Evolutionary conservation across 225 moss, liverwort and hornwort genomes (phyloP), one percentile per base, ranked within the genome.

Genomic region (Sphagnum tenellum): DNA sequence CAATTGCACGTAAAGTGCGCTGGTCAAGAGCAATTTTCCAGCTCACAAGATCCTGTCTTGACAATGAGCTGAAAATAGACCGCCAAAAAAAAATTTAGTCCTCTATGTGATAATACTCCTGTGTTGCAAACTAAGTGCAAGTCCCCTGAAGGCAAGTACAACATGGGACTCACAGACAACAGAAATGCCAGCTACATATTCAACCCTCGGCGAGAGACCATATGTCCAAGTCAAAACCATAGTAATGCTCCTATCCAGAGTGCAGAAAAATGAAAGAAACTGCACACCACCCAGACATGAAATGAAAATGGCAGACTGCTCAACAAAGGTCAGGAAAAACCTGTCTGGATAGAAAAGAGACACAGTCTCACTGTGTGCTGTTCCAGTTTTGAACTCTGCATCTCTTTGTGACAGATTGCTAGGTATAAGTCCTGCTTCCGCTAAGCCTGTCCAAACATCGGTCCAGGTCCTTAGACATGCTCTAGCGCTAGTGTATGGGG

Each of bases 11-110:
- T 61, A 86, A 74, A 47, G 66, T 70, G 49, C 89, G 83, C 73
- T 82, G 80, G 62, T 98, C 93, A 14, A 98, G 79, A 65, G 98
- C 80, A 64, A 98, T 73, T 80, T 88, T 98, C 98, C 98, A 98
- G 79, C 76, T 80, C 50, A 98, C 85, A 67, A 98, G 85, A 74
- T 98, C 98, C 74, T 90, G 90, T 66, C 98, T 85, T 54, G 93
- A 89, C 61, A 98, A 76, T 57, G 87, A 81, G 67, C 94, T 91
- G 91, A 62, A 71, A 73, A 56, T 12, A 50, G 59, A 9, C 70
- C 70, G 67, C 44, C 49, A 64, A 53, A 69, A 4, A 71, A 66
- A 49, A 48, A 61, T 10, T 61, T 29, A 44, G 62, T 47, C 50
- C 49, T 50, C 14, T 12, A 1, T 59, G 45, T 9, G 45, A 61